Percentiles rank a stretch among this genome's conserved stretches.
Evolutionary conservation across 2,329 filamentous ascomycete genomes (phyloP).

Genomic region (Scedosporium apiospermum): DNA sequence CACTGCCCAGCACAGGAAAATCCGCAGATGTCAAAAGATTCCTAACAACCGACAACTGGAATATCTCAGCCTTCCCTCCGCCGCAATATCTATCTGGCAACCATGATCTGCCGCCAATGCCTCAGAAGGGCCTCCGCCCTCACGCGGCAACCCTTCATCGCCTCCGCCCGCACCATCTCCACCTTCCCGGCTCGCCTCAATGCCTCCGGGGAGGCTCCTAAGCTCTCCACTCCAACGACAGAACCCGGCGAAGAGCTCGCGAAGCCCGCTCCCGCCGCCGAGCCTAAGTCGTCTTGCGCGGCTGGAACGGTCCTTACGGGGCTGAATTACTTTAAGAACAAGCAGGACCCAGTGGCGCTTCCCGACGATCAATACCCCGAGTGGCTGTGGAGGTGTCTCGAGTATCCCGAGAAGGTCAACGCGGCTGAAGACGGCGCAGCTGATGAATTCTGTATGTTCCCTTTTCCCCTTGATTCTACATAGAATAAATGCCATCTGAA

Average conservation of each 20-base stretch:
- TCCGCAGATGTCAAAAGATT: too few species aligned
- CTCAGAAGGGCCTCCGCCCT: slow-evolving; percentile 34
- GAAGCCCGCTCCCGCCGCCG: slow-evolving; percentile 16
- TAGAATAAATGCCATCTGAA: too few species aligned
- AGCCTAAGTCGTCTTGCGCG: slow-evolving; percentile 41
- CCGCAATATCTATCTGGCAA: slow-evolving; percentile 3
- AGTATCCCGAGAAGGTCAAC: slow-evolving; percentile 46
- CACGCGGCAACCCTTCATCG: slow-evolving; percentile 15
- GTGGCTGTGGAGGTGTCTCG: slow-evolving; percentile 70
- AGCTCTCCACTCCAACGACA: slow-evolving; percentile 23
- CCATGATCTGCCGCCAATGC: slow-evolving; percentile 37
- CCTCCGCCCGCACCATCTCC: slow-evolving; percentile 27
- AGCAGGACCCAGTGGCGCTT: slow-evolving; percentile 62
- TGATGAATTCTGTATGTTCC: slow-evolving; percentile 68
- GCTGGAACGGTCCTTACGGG: slow-evolving; percentile 64
- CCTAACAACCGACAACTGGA: too few species aligned
- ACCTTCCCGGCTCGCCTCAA: slow-evolving; percentile 24
- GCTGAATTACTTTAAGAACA: slow-evolving; percentile 68
- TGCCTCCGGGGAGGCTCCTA: slow-evolving; percentile 21
- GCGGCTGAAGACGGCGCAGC: slow-evolving; percentile 47
- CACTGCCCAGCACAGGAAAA: too few species aligned
- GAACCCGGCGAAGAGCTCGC: slow-evolving; percentile 14
- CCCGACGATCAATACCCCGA: slow-evolving; percentile 68
- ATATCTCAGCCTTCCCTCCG: too few species aligned
- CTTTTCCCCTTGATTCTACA: not conserved